Conservation (phyloP, 345 rosid species). For the Eucalyptus camaldulensis region DNA sequence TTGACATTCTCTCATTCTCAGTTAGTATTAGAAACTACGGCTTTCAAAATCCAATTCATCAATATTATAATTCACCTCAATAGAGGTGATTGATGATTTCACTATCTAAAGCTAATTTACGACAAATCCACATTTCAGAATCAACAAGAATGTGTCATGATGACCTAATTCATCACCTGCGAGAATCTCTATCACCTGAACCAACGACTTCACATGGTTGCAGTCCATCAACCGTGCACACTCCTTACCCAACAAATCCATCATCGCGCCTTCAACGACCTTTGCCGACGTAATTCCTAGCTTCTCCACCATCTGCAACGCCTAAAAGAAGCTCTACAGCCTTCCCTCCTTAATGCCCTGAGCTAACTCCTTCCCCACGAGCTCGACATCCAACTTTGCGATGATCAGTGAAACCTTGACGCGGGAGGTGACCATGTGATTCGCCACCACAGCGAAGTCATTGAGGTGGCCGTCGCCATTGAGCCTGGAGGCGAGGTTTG, state of each 20-base stretch:
- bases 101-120: neutral
- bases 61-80: neutral
- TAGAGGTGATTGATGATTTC: neutral
- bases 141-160: neutral
- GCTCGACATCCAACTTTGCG: slow-evolving; percentile 5
- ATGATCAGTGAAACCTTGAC: slow-evolving; percentile 6
- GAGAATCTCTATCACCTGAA: slow-evolving; percentile 54
- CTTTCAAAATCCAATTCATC: neutral
- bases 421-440: slow-evolving; percentile 34
- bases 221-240: slow-evolving; percentile 34
- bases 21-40: neutral
- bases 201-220: slow-evolving; percentile 33
- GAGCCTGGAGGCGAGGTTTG: slow-evolving; percentile 44
- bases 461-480: slow-evolving; percentile 54
- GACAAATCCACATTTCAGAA: neutral
- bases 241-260: slow-evolving; percentile 34
- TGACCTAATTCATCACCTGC: slow-evolving; percentile 23
- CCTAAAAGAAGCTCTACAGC: slow-evolving; percentile 26
- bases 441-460: slow-evolving; percentile 39
- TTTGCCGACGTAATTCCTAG: slow-evolving; percentile 45
- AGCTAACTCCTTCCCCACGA: neutral
- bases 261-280: slow-evolving; percentile 23
- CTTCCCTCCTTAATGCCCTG: slow-evolving; percentile 24
- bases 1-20: neutral
- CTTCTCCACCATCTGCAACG: slow-evolving; percentile 31